Evolutionary conservation across 371 early-diverging fungal genomes (phyloP), one percentile per base, ranked within the genome.

Genomic region (Rhizopus delemar): DNA sequence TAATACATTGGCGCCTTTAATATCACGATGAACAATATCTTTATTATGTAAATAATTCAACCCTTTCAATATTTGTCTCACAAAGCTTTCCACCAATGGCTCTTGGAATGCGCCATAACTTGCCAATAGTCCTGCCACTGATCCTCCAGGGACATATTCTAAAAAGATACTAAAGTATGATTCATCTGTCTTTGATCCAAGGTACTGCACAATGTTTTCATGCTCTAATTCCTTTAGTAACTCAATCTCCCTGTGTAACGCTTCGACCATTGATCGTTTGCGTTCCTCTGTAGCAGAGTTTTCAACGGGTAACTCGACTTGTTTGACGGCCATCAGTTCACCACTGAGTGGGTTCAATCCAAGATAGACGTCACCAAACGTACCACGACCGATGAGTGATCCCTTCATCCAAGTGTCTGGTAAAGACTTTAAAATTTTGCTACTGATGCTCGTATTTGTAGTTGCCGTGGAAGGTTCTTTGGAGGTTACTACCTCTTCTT

Each of bases 131-230:
- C 93, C 89, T 0, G 93, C 87, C 34, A 99, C 90, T 8, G 96
- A 94, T 0, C 97, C 98, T 46, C 99, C 99, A 29, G 97, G 91
- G 15, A 98, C 96, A 73, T 99, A 99, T 73, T 99, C 99, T 54
- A 99, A 70, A 60, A 99, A 97, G 56, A 99, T 96, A 71, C 93
- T 95, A 57, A 97, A 84, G 54, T 87, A 83, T 9, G 83, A 80
- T 15, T 88, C 89, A 49, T 92, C 90, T 43, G 86, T 79, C 68
- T 94, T 89, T 4, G 89, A 93, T 0, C 90, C 94, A 15, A 97
- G 79, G 65, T 97, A 98, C 66, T 88, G 93, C 13, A 99, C 97
- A 70, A 99, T 94, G 58, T 98, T 91, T 56, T 87, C 89, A 74
- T 99, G 98, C 34, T 90, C 84, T 28, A 99, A 68, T 41, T 92